These are phyloP conservation scores for Allium sativum DNA, from an alignment of 106 monocot genomes.

Conservation along the genomic window DNA sequence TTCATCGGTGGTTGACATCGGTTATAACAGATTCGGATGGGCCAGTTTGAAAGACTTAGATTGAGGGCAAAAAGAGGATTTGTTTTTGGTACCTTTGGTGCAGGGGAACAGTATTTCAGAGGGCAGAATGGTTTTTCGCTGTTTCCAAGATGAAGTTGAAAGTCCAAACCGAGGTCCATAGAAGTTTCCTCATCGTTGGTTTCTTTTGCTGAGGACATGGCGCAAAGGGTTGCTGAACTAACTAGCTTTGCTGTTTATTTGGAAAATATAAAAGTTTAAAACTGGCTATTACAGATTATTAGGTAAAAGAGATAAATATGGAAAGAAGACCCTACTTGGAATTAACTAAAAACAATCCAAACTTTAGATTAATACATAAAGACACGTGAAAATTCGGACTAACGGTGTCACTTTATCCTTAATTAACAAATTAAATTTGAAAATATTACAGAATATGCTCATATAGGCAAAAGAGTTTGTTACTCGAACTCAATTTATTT, in stretches of 20 bases:
- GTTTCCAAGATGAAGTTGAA: slow-evolving; percentile 28
- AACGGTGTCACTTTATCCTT: no score
- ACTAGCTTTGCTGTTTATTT: slow-evolving; percentile 55
- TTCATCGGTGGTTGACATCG: slow-evolving; percentile 13
- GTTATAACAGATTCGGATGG: slow-evolving; percentile 34
- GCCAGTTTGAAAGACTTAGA: slow-evolving; percentile 42
- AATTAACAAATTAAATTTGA: no score
- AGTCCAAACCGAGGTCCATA: slow-evolving; percentile 28
- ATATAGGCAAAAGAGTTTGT: no score
- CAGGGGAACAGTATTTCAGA: slow-evolving; percentile 1
- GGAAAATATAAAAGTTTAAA: no score
- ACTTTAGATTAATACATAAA: no score
- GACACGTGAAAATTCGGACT: no score
- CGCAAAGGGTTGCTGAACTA: slow-evolving; percentile 33
- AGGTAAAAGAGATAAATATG: no score
- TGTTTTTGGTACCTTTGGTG: background rate
- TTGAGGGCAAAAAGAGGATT: slow-evolving; percentile 21
- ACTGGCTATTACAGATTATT: no score
- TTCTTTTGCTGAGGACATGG: slow-evolving; percentile 29
- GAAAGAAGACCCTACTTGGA: no score
- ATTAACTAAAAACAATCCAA: no score
- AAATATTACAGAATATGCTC: no score
- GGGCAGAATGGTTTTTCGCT: background rate
- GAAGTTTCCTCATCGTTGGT: slow-evolving; percentile 37
- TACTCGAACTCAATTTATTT: no score